These are phyloP conservation scores for Ogataea pilisensis DNA, from an alignment of 805 yeast genomes.

Conservation along the genomic window DNA sequence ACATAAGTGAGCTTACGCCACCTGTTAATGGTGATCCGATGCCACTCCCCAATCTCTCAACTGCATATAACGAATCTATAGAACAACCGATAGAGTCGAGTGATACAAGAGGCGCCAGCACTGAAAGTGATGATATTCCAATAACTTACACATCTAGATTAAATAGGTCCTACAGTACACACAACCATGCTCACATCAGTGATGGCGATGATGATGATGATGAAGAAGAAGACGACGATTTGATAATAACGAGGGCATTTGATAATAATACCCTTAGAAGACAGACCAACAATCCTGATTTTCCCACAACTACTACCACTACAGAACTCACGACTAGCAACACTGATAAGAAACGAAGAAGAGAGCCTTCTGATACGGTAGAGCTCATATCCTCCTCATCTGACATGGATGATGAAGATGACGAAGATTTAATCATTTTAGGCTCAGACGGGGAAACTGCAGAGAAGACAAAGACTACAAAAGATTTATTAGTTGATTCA, in stretches of 20 bases:
- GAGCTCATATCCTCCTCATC: slow-evolving; percentile 1
- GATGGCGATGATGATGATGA: neutral
- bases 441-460: slow-evolving; percentile 35
- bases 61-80: neutral
- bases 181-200: neutral
- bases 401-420: slow-evolving; percentile 3
- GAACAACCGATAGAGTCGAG: neutral
- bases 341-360: neutral
- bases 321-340: neutral
- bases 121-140: neutral
- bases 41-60: neutral
- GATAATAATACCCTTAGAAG: slow-evolving; percentile 3
- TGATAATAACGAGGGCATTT: neutral
- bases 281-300: neutral
- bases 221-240: neutral
- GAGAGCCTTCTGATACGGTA: slow-evolving; percentile 1
- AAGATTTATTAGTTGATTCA: slow-evolving; percentile 26
- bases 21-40: neutral
- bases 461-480: slow-evolving; percentile 31
- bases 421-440: slow-evolving; percentile 28
- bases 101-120: neutral
- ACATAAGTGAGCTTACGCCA: neutral
- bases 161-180: neutral
- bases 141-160: neutral
- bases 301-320: slow-evolving; percentile 3